Evolutionary conservation across 2,329 filamentous ascomycete genomes (phyloP).

Genomic region (Nigrograna mackinnonii): DNA sequence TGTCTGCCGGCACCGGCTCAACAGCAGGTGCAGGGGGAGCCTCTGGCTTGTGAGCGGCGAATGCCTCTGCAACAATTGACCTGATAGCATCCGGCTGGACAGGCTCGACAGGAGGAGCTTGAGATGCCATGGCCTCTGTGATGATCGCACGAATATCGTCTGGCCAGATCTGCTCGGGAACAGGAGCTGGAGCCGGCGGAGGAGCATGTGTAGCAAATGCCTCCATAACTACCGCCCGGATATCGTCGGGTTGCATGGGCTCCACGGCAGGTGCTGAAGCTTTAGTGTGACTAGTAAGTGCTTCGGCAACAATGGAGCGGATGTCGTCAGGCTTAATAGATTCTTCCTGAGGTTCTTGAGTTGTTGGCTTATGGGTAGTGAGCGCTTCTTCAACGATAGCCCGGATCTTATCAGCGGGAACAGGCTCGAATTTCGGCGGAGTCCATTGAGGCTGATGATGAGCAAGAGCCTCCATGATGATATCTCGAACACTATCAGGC

Average conservation of each 20-base stretch:
- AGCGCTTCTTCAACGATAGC: constrained; percentile 66
- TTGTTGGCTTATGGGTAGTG: constrained; percentile 41
- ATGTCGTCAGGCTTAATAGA: constrained; percentile 67
- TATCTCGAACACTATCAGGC: constrained; percentile 19
- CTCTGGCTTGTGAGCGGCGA: constrained; percentile 24
- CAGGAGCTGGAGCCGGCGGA: constrained; percentile 23
- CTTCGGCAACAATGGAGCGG: constrained; percentile 24
- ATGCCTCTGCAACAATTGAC: constrained; percentile 29
- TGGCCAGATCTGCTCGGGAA: constrained; percentile 32
- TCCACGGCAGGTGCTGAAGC: constrained; percentile 1
- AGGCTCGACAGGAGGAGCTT: constrained; percentile 19
- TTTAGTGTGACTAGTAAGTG: constrained; percentile 6
- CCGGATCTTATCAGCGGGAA: constrained; percentile 72
- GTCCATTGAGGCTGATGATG: constrained; percentile 24
- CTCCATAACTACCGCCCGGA: constrained; percentile 30
- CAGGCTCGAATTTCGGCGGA: constrained; percentile 26
- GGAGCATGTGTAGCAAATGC: constrained; percentile 33
- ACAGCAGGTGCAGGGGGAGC: constrained; percentile 18
- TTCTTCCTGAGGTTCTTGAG: constrained; percentile 9
- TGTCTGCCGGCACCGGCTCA: constrained; percentile 35
- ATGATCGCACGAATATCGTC: constrained; percentile 57
- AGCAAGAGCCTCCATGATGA: constrained; percentile 28
- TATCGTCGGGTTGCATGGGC: constrained; percentile 22
- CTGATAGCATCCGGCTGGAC: constrained; percentile 28
- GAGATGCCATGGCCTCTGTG: constrained; percentile 64